Conservation (phyloP, 352 stramenopile species). For the Phytophthora gonapodyides region DNA sequence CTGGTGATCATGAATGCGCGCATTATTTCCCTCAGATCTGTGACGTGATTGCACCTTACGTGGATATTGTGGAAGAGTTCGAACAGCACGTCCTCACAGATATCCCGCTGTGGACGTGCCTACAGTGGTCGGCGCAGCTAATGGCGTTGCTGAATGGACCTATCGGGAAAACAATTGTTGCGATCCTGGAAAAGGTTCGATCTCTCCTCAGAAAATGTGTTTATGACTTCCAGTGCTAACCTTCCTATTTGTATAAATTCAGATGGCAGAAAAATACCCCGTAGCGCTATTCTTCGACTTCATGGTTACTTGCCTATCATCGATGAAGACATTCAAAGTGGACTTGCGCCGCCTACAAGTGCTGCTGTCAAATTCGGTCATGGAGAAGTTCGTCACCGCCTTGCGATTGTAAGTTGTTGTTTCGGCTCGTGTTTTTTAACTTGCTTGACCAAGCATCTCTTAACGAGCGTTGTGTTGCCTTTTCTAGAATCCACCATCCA, state of each 20-base stretch:
- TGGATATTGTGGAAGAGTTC: conserved; percentile 50
- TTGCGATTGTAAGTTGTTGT: conserved; percentile 57
- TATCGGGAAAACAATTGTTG: conserved; percentile 60
- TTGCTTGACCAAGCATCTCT: not conserved
- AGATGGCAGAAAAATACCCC: conserved; percentile 80
- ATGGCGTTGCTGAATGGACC: conserved; percentile 69
- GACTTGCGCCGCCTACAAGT: conserved; percentile 55
- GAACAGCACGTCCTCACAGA: conserved; percentile 47
- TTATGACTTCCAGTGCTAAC: not conserved
- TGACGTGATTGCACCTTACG: conserved; percentile 60
- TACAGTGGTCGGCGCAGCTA: conserved; percentile 78
- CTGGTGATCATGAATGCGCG: conserved; percentile 62
- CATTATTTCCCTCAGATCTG: conserved; percentile 81
- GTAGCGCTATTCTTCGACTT: conserved; percentile 85
- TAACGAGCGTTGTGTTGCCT: conserved; percentile 16
- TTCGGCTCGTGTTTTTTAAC: not conserved
- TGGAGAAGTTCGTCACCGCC: conserved; percentile 84
- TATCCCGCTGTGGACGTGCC: conserved; percentile 79
- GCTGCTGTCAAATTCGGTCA: conserved; percentile 65
- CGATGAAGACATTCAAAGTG: conserved; percentile 40
- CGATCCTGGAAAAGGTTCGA: conserved; percentile 74
- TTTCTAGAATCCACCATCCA: conserved; percentile 72
- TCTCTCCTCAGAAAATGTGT: not conserved
- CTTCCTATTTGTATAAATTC: conserved; percentile 8
- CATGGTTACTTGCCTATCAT: conserved; percentile 60